Evolutionary conservation across 768 basidiomycete species (phyloP), one percentile per base, ranked within the genome.

Genomic region (Pleurotus djamor): DNA sequence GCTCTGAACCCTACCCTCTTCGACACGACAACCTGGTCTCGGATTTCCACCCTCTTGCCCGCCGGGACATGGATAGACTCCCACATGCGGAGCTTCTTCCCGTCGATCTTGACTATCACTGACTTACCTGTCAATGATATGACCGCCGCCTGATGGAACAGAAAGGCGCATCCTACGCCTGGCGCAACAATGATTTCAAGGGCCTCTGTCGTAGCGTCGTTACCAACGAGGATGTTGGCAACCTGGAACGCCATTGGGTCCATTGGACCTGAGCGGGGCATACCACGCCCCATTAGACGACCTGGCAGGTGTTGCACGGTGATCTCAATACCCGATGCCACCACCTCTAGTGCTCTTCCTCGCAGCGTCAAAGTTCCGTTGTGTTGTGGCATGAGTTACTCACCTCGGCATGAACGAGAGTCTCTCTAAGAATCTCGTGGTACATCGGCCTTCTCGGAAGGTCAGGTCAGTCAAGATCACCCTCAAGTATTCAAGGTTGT

Each of bases 231-330:
- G 37, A 83, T 61, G 64, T 89, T 89, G 7, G 82, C 88, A 0
- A 76, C 72, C 28, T 76, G 68, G 67, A 85, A 83, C 0, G 87
- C 83, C 8, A 82, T 66, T 8, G 74, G 59, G 64, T 91, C 89
- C 83, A 87, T 85, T 0, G 87, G 83, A 0, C 88, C 88, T 60
- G 83, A 81, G 12, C 72, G 76, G 0, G 89, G 89, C 2, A 89
- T 78, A 1, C 88, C 88, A 35, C 81, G 70, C 1, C 84, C 81
- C 0, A 81, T 74, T 0, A 64, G 66, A 1, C 87, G 77, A 0
- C 83, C 83, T 0, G 84, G 83, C 16, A 81, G 76, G 62, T 87
- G 85, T 64, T 88, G 87, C 0, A 87, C 71, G 0, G 81, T 81
- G 7, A 79, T 78, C 38, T 86, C 84, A 5, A 88, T 71, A 0